phyloP scores from a whole-genome alignment of 2,329 filamentous ascomycete genomes.

The Ophiostoma novo-ulmi region DNA sequence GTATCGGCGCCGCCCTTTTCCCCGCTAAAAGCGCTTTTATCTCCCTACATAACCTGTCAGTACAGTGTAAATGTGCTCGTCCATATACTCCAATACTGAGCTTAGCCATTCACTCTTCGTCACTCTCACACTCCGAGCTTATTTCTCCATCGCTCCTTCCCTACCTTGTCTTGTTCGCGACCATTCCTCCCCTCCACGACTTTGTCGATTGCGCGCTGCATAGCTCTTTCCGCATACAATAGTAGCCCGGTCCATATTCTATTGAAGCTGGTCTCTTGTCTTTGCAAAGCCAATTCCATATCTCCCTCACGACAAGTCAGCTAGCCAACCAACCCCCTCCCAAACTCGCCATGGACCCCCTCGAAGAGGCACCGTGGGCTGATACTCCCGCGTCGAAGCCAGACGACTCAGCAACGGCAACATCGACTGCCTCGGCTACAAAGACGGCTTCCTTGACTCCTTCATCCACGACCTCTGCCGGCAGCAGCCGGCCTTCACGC shows the following conservation, averaged over 20 bases:
- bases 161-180: not conserved
- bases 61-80: not conserved
- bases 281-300: not conserved
- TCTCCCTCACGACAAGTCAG: not conserved
- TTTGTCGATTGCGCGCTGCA: not conserved
- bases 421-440: conserved; percentile 33
- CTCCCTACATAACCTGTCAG: not conserved
- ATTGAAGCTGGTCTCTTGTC: not conserved
- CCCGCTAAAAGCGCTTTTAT: conserved; percentile 7
- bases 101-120: conserved; percentile 5
- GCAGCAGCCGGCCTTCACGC: conserved; percentile 40
- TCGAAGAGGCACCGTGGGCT: conserved; percentile 52
- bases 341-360: conserved; percentile 39
- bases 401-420: conserved; percentile 28
- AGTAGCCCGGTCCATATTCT: not conserved
- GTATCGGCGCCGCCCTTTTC: not conserved
- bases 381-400: conserved; percentile 36
- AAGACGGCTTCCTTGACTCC: conserved; percentile 29
- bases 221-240: not conserved
- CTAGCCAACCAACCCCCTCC: not conserved
- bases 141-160: conserved; percentile 11
- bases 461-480: conserved; percentile 31
- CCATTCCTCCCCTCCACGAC: not conserved
- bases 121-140: conserved; percentile 12
- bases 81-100: conserved; percentile 1